Base-by-base conservation (phyloP, 257 asterid species). In the Nicotiana attenuata region DNA sequence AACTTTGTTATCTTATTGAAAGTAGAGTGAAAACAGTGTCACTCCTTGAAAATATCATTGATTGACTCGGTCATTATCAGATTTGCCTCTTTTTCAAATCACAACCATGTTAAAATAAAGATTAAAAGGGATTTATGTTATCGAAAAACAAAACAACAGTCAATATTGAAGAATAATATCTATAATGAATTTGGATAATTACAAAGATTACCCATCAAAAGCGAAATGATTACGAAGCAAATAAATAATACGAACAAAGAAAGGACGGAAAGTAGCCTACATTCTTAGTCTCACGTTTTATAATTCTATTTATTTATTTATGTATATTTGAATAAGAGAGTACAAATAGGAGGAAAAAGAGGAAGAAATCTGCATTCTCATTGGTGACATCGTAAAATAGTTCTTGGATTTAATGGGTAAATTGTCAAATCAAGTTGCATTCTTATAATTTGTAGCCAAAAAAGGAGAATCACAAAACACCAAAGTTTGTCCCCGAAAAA, bases 251-350 rank as follows among this genome's bases (percentile, higher is more conserved):
- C 7, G 38, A 24, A 7, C 2, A 50, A 50, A 73, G 26, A 47
- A 47, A 14, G 3, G 15, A 4, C 38, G 61, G 61, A 47, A 73
- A 73, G 63, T 33, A 24, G 79, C 16, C 45, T 24, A 47, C 79
- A 50, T 73, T 28, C 79, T 73, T 73, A 50, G 52, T 50, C 28
- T 73, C 79, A 73, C 79, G 79, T 47, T 73, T 71, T 73, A 24
- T 7, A 7, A 14, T 73, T 73, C 11, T 24, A 22, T 41, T 69
- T 41, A 11, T 20, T 69, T 38, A 38, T 9, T 41, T 19, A 11
- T 45, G 22, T 47, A 63, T 61, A 69, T 69, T 41, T 8, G 19
- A 63, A 19, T 8, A 14, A 20, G 4, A 10, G 5, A 5, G n/a
- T 66, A 31, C 15, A 63, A 13, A 41, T 41, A 63, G 17, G 33